Percentiles rank a stretch among this genome's conserved stretches.
Conservation (phyloP, 305 asterid species). For the Caryopteris hybrid region DNA sequence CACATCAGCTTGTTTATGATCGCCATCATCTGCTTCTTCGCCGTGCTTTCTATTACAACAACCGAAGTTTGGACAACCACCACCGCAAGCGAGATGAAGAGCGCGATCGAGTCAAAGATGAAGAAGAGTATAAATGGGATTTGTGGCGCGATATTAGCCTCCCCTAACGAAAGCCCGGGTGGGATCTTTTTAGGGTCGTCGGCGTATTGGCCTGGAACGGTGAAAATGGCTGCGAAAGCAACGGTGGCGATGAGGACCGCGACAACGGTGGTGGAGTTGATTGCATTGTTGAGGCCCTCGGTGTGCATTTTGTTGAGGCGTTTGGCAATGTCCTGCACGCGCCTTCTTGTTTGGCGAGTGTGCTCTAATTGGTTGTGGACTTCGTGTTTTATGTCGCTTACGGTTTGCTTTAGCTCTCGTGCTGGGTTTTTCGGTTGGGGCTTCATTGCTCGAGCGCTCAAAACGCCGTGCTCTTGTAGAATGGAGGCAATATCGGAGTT, state of each 20-base stretch:
- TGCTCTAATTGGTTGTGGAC: slow-evolving; percentile 81
- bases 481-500: slow-evolving; percentile 39
- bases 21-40: slow-evolving; percentile 95
- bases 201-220: slow-evolving; percentile 73
- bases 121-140: slow-evolving; percentile 59
- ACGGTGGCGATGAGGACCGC: slow-evolving; percentile 94
- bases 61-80: slow-evolving; percentile 91
- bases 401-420: slow-evolving; percentile 71
- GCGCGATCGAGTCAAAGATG: slow-evolving; percentile 72
- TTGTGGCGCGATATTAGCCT: slow-evolving; percentile 65
- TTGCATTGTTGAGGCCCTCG: slow-evolving; percentile 93
- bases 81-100: slow-evolving; percentile 80
- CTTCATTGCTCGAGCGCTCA: slow-evolving; percentile 39
- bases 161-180: slow-evolving; percentile 56
- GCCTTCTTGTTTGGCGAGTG: slow-evolving; percentile 59
- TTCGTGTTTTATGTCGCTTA: slow-evolving; percentile 91
- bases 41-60: slow-evolving; percentile 78
- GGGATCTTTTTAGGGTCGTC: slow-evolving; percentile 39
- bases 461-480: slow-evolving; percentile 56
- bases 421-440: slow-evolving; percentile 38
- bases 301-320: slow-evolving; percentile 84
- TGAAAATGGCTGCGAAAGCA: slow-evolving; percentile 88
- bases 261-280: slow-evolving; percentile 85
- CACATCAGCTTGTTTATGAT: slow-evolving; percentile 94
- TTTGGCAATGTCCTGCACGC: slow-evolving; percentile 68